Base-by-base conservation (phyloP, 2,329 filamentous ascomycete species). In the Aspergillus sp. region DNA sequence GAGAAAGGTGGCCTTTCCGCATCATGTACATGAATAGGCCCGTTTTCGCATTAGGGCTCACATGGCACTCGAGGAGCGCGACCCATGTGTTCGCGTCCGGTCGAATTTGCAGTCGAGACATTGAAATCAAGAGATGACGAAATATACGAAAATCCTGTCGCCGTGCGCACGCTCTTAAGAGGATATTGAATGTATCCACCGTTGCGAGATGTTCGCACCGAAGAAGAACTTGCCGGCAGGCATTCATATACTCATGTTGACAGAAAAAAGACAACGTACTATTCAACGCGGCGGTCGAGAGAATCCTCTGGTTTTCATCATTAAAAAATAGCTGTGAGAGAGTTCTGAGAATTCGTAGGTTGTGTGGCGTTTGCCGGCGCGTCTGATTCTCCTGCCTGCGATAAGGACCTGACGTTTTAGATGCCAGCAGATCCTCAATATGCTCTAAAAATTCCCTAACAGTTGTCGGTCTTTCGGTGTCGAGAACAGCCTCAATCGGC, bases 61-160 rank as follows among this genome's bases (percentile, higher is more conserved):
- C 45, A 46, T 62, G 48, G 38, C 59, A 59, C 19, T 63, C 47
- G 44, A 74, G 54, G 43, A 74, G 64, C 5, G 64, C 59, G 35
- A 70, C 49, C 74, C 74, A 76, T 5, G 70, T 74, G 17, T 60
- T 38, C n/a, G 61, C 51, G 47, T 73, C 69, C 10, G 73, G 72
- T 1, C 51, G 53, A 43, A 75, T 54, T 1, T 65, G 55, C 45
- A 62, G 51, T 43, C 58, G 53, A 23, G 63, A 50, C 72, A 77
- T 75, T 10, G 60, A 49, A 20, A 57, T 45, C 15, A 76, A 51
- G 17, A 72, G 56, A 22, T 59, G 57, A 6, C 60, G 61, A 45
- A 75, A 76, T 13, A 59, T 58, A 10, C 51, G 53, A n/a, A 71
- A 53, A 54, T 75, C 65, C 44, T 67, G 64, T 19, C 56, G 58